These are phyloP conservation scores for Cucumis cinereus DNA, from an alignment of 306 rosid genomes.

Conservation along the genomic window DNA sequence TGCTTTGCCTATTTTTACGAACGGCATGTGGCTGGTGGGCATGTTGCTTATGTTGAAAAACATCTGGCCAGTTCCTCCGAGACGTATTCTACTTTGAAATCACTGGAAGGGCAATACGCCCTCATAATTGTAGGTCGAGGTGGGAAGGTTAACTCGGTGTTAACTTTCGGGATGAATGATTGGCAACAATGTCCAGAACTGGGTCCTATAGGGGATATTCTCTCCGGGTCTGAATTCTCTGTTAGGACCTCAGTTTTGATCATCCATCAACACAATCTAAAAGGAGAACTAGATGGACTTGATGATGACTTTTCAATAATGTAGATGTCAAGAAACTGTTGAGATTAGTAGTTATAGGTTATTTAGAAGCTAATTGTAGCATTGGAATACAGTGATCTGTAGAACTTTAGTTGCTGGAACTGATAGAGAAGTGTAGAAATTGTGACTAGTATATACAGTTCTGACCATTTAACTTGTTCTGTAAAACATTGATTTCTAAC, in stretches of 20 bases:
- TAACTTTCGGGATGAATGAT: constrained; percentile 79
- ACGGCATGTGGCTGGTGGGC: constrained; percentile 40
- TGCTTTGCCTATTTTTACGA: constrained; percentile 77
- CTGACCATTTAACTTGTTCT: neutral
- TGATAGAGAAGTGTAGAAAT: constrained; percentile 24
- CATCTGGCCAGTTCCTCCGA: constrained; percentile 67
- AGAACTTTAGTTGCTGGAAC: constrained; percentile 21
- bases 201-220: constrained; percentile 93
- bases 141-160: constrained; percentile 51
- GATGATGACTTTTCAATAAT: constrained; percentile 79
- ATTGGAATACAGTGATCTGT: constrained; percentile 1
- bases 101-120: constrained; percentile 68
- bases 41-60: constrained; percentile 50
- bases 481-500: neutral
- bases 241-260: constrained; percentile 50
- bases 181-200: constrained; percentile 94
- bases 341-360: neutral
- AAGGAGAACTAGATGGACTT: constrained; percentile 79
- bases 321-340: constrained; percentile 17
- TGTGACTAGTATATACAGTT: constrained; percentile 5
- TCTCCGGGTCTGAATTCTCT: constrained; percentile 73
- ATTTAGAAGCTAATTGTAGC: constrained; percentile 9
- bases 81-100: constrained; percentile 52
- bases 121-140: constrained; percentile 75
- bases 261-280: constrained; percentile 61